Percentiles rank a stretch among this genome's conserved stretches.
Conservation (phyloP, 441 rosid species). For the Erysimum pusillum region DNA sequence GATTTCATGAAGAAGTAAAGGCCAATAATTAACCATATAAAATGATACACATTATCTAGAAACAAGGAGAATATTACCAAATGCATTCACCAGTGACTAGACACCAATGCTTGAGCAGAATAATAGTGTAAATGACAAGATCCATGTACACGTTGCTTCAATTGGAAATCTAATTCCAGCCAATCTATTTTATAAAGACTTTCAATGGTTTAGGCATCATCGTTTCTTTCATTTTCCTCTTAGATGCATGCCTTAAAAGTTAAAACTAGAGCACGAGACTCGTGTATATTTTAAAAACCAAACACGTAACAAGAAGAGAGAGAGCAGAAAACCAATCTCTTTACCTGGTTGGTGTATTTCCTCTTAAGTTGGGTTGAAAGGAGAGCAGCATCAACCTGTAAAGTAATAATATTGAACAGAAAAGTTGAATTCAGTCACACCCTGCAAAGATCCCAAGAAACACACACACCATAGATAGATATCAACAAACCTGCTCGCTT, state of each 20-base stretch:
- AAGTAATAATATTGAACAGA: slow-evolving; percentile 18
- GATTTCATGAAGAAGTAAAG: slow-evolving; percentile 19
- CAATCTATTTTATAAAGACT: too few relatives aligned
- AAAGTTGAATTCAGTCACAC: slow-evolving; percentile 15
- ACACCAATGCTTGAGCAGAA: too few relatives aligned
- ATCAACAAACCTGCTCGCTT: slow-evolving; percentile 74
- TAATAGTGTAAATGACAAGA: too few relatives aligned
- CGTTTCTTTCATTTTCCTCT: too few relatives aligned
- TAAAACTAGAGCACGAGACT: background rate
- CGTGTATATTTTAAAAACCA: background rate
- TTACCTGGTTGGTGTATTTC: slow-evolving; percentile 83
- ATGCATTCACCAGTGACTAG: too few relatives aligned
- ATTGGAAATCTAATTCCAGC: slow-evolving; percentile 14
- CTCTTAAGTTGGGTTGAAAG: slow-evolving; percentile 82
- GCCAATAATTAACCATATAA: slow-evolving; percentile 23
- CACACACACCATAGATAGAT: background rate
- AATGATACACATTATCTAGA: slow-evolving; percentile 6
- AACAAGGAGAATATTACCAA: too few relatives aligned
- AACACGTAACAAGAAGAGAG: slow-evolving; percentile 3
- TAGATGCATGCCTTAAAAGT: too few relatives aligned
- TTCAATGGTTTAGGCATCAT: too few relatives aligned
- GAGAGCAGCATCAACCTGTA: slow-evolving; percentile 87
- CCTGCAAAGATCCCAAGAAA: slow-evolving; percentile 24
- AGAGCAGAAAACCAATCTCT: slow-evolving; percentile 1
- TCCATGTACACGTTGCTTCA: background rate